phyloP scores from a whole-genome alignment of 257 asterid genomes.

The Craterostigma plantagineum region DNA sequence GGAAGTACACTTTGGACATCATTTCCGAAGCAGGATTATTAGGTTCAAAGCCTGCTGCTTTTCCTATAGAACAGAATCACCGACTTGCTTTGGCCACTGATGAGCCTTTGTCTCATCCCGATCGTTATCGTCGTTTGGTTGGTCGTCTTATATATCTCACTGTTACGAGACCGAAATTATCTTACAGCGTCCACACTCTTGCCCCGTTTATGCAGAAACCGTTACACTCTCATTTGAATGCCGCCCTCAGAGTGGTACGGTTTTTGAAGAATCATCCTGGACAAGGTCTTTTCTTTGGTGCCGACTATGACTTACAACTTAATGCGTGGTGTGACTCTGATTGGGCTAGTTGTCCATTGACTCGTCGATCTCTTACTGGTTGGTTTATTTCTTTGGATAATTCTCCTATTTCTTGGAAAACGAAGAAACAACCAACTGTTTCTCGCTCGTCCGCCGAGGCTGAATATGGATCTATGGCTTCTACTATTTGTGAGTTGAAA shows the following conservation, averaged over 20 bases:
- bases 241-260: background rate
- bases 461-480: too few species aligned
- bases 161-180: background rate
- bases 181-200: background rate
- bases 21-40: too few species aligned
- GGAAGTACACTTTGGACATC: too few species aligned
- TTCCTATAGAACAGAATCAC: too few species aligned
- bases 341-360: slow-evolving; percentile 5
- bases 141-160: background rate
- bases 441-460: slow-evolving; percentile 7
- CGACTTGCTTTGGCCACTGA: too few species aligned
- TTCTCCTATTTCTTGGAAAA: slow-evolving; percentile 4
- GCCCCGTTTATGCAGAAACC: slow-evolving; percentile 9
- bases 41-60: too few species aligned
- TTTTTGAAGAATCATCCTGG: slow-evolving; percentile 2
- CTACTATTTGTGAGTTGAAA: too few species aligned
- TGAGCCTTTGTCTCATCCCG: too few species aligned
- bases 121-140: too few species aligned
- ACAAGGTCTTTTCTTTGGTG: background rate
- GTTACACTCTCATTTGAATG: background rate
- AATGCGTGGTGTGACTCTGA: slow-evolving; percentile 4
- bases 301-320: background rate
- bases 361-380: slow-evolving; percentile 3
- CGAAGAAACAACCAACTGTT: slow-evolving; percentile 6
- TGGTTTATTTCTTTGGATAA: background rate